Evolutionary conservation across 441 rosid genomes (phyloP).

Genomic region (Raphanus hybrid): DNA sequence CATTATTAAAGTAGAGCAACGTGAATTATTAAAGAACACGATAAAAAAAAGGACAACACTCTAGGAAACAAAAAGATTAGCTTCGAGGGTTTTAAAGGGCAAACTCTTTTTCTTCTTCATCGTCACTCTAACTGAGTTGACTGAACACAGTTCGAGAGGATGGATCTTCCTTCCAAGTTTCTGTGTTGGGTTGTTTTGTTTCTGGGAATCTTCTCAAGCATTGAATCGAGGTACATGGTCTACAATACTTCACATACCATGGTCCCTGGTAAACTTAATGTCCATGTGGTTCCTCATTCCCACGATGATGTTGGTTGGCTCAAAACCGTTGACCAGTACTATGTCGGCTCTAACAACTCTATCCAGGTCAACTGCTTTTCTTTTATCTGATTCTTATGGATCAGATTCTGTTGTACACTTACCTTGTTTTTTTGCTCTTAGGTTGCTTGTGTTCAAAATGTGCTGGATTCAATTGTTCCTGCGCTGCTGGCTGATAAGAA

Average conservation of each 20-base stretch:
- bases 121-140: constrained; percentile 32
- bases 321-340: constrained; percentile 98
- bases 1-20: constrained; percentile 12
- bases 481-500: constrained; percentile 90
- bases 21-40: constrained; percentile 26
- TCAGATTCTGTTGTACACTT: background rate
- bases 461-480: constrained; percentile 87
- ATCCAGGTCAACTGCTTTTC: constrained; percentile 67
- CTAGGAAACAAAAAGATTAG: constrained; percentile 11
- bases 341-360: constrained; percentile 98
- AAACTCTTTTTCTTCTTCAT: constrained; percentile 25
- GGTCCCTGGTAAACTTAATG: constrained; percentile 86
- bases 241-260: constrained; percentile 88
- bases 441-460: constrained; percentile 98
- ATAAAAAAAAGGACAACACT: constrained; percentile 20
- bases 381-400: background rate
- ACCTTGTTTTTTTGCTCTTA: constrained; percentile 34
- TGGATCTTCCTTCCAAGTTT: constrained; percentile 32
- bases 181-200: constrained; percentile 37
- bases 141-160: constrained; percentile 32
- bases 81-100: constrained; percentile 23
- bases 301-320: constrained; percentile 99
- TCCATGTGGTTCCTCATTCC: constrained; percentile 92
- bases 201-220: constrained; percentile 52
- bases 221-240: constrained; percentile 69